phyloP scores from a whole-genome alignment of 768 basidiomycete genomes.

The Rossbeevera mucosa region DNA sequence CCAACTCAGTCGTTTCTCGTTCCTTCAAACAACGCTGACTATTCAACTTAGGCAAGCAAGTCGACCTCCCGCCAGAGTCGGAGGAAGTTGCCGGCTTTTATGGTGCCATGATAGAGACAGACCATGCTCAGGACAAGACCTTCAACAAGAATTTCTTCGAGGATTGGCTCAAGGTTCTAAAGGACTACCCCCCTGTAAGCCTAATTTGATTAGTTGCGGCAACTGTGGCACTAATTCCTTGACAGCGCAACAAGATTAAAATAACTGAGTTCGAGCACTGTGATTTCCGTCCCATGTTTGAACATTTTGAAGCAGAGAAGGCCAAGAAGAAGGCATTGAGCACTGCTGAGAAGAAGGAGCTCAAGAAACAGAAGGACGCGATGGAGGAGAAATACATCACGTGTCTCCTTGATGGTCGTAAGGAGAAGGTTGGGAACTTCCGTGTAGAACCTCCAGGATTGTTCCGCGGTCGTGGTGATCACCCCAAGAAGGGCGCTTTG shows the following conservation, averaged over 20 bases:
- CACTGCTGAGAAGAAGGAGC: conserved; percentile 82
- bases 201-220: conserved; percentile 2
- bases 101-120: conserved; percentile 85
- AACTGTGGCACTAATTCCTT: conserved; percentile 8
- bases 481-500: conserved; percentile 93
- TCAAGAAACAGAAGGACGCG: conserved; percentile 81
- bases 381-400: conserved; percentile 79
- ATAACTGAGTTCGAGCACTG: conserved; percentile 76
- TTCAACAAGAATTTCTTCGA: conserved; percentile 97
- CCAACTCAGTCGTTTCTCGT: conserved; percentile 22
- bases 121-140: conserved; percentile 80
- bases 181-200: conserved; percentile 80
- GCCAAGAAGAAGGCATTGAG: conserved; percentile 88
- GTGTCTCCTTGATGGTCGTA: conserved; percentile 91
- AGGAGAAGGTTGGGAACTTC: conserved; percentile 98
- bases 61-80: conserved; percentile 76
- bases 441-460: conserved; percentile 97
- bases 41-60: conserved; percentile 55
- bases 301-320: conserved; percentile 88
- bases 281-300: conserved; percentile 93
- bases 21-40: conserved; percentile 14
- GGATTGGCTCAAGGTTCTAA: conserved; percentile 77
- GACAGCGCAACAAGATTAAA: conserved; percentile 64
- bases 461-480: conserved; percentile 96
- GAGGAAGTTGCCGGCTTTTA: conserved; percentile 99